Evolutionary conservation across 163 green algal species (phyloP).

Genomic region (Coccomyxa subellipsoidea): DNA sequence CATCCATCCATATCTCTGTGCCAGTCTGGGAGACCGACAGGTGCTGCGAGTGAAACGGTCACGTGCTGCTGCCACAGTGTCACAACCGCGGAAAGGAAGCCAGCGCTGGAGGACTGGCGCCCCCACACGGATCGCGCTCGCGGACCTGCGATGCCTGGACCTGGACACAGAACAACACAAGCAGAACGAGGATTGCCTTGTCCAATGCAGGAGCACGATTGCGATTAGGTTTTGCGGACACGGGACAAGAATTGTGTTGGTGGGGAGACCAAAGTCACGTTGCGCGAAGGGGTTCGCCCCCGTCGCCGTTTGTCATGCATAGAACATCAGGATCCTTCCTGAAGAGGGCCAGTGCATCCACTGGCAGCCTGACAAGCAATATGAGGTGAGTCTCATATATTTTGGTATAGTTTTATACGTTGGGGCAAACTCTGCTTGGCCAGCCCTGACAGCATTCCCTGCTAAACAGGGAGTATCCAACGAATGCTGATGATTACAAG

Average conservation of each 20-base stretch:
- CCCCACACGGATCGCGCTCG: not conserved
- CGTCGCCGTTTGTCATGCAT: not conserved
- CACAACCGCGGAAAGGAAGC: not conserved
- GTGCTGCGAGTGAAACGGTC: not conserved
- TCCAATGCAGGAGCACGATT: not conserved
- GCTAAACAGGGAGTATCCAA: constrained; percentile 65
- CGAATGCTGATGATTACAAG: constrained; percentile 71
- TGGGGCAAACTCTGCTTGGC: not conserved
- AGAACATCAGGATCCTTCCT: not conserved
- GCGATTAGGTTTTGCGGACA: not conserved
- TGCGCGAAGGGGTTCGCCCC: not conserved
- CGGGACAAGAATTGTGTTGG: not conserved
- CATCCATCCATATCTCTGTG: too few species aligned
- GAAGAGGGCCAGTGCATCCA: not conserved
- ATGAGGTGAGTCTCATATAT: not conserved
- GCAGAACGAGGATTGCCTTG: not conserved
- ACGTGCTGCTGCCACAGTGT: not conserved
- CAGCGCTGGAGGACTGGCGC: not conserved
- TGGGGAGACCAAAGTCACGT: not conserved
- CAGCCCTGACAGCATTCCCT: not conserved
- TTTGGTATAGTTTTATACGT: not conserved
- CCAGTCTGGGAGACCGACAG: not conserved
- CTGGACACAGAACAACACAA: not conserved
- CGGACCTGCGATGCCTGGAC: not conserved
- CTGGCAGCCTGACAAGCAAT: not conserved